A percentile compares a stretch with the other conserved stretches of the same genome.
Conservation (phyloP, 1,284 basidiomycete genomes). For the Pseudozyma sp. region DNA sequence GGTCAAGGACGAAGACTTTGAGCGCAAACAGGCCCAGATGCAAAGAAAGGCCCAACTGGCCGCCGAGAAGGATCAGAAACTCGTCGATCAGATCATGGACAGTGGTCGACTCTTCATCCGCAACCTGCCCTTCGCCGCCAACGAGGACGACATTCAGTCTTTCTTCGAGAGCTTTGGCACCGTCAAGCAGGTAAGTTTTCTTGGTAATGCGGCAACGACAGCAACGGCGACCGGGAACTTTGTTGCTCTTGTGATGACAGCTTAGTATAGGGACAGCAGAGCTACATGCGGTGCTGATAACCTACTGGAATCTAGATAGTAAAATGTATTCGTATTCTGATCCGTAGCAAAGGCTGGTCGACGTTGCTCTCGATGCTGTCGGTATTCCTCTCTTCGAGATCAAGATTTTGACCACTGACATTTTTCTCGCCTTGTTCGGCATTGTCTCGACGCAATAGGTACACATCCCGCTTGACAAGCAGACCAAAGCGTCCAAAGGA, state of each 20-base stretch:
- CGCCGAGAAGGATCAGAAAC: slow-evolving; percentile 66
- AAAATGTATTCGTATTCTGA: slow-evolving; percentile 51
- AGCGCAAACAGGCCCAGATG: slow-evolving; percentile 36
- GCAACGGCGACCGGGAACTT: background rate
- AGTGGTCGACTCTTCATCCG: slow-evolving; percentile 89
- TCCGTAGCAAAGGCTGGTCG: slow-evolving; percentile 18
- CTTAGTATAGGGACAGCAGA: slow-evolving; percentile 68
- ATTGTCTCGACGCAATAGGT: slow-evolving; percentile 72
- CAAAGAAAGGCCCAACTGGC: slow-evolving; percentile 45
- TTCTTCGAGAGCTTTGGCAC: slow-evolving; percentile 80
- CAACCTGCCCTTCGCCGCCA: slow-evolving; percentile 87
- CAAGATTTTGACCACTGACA: slow-evolving; percentile 12
- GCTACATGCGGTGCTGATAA: slow-evolving; percentile 52
- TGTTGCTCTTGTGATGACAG: slow-evolving; percentile 53
- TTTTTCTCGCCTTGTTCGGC: background rate
- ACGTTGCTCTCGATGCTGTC: slow-evolving; percentile 4
- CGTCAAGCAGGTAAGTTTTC: slow-evolving; percentile 71
- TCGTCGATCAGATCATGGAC: slow-evolving; percentile 75
- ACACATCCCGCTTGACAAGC: slow-evolving; percentile 81
- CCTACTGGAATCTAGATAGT: slow-evolving; percentile 67
- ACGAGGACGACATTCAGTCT: slow-evolving; percentile 78
- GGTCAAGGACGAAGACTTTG: slow-evolving; percentile 27
- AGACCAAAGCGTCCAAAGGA: slow-evolving; percentile 79
- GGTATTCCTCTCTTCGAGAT: background rate
- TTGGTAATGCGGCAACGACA: background rate